Evolutionary conservation across 352 stramenopile genomes (phyloP).

Genomic region (Blastocystis sp.): DNA sequence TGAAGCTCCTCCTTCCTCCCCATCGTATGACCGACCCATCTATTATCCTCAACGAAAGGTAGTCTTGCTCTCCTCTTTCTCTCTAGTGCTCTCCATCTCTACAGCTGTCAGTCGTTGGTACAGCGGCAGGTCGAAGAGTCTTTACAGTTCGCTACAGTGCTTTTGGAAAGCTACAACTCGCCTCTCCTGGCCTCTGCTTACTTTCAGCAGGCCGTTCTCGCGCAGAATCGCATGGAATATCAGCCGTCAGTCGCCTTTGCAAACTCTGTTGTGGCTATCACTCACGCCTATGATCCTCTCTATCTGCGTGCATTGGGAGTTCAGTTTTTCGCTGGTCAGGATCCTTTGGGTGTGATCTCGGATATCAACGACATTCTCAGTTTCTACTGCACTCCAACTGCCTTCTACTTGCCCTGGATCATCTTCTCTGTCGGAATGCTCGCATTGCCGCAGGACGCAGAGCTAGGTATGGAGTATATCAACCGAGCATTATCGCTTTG

Average conservation of each 20-base stretch:
- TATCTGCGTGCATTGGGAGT: not conserved
- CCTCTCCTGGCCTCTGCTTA: not conserved
- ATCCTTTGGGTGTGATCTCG: conserved; percentile 8
- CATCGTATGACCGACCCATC: not conserved
- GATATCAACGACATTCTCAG: conserved; percentile 43
- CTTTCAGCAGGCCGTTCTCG: not conserved
- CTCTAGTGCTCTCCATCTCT: not conserved
- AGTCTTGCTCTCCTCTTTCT: not conserved
- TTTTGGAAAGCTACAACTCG: not conserved
- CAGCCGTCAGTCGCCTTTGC: not conserved
- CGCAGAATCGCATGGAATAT: not conserved
- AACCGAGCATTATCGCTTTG: not conserved
- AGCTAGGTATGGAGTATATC: conserved; percentile 49
- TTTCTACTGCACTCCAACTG: not conserved
- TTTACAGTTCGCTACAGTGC: not conserved
- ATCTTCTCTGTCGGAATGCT: conserved; percentile 33
- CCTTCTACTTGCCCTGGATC: not conserved
- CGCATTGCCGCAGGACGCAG: conserved; percentile 6
- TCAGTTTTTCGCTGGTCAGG: not conserved
- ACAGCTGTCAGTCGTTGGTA: not conserved
- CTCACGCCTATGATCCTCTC: not conserved
- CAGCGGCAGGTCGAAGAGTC: not conserved
- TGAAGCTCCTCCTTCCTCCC: conserved; percentile 41
- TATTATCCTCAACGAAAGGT: not conserved
- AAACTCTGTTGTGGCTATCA: not conserved